Percentiles rank a stretch among this genome's conserved stretches.
These are phyloP conservation scores for Chrysanthemum seticuspe DNA, from an alignment of 129 eudicot genomes.

Conservation along the genomic window DNA sequence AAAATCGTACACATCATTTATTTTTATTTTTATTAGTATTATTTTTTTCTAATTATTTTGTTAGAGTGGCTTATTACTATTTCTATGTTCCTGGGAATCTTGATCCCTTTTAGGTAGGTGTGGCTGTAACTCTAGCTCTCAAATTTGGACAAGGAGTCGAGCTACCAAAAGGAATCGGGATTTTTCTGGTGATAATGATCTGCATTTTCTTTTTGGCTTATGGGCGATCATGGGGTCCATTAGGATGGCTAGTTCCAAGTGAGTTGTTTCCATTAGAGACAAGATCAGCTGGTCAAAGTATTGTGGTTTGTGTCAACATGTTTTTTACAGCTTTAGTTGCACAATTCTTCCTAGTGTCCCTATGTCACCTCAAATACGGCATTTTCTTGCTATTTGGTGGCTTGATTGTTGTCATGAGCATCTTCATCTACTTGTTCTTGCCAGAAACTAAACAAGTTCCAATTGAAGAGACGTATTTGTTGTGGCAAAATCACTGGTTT, in stretches of 20 bases:
- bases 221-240: slow-evolving; percentile 96
- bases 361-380: slow-evolving; percentile 71
- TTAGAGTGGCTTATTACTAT: background rate
- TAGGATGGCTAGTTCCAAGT: slow-evolving; percentile 95
- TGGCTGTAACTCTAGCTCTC: slow-evolving; percentile 61
- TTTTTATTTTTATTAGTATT: too few relatives aligned
- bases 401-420: slow-evolving; percentile 54
- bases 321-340: slow-evolving; percentile 78
- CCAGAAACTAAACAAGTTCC: slow-evolving; percentile 94
- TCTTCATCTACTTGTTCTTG: slow-evolving; percentile 66
- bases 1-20: too few relatives aligned
- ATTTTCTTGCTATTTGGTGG: slow-evolving; percentile 72
- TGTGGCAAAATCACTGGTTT: slow-evolving; percentile 68
- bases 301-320: slow-evolving; percentile 96
- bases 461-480: slow-evolving; percentile 73
- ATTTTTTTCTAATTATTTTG: too few relatives aligned
- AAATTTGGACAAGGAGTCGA: slow-evolving; percentile 72
- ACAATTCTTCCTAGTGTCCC: slow-evolving; percentile 64
- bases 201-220: slow-evolving; percentile 76
- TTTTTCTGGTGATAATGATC: slow-evolving; percentile 63
- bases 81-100: background rate
- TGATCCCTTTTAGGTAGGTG: slow-evolving; percentile 54
- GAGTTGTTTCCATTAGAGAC: slow-evolving; percentile 95
- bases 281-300: slow-evolving; percentile 89
- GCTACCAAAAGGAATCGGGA: slow-evolving; percentile 62